Percentiles rank a stretch among this genome's conserved stretches.
phyloP scores from a whole-genome alignment of 139 green algal species.

The Tetradesmus lagerheimii region DNA sequence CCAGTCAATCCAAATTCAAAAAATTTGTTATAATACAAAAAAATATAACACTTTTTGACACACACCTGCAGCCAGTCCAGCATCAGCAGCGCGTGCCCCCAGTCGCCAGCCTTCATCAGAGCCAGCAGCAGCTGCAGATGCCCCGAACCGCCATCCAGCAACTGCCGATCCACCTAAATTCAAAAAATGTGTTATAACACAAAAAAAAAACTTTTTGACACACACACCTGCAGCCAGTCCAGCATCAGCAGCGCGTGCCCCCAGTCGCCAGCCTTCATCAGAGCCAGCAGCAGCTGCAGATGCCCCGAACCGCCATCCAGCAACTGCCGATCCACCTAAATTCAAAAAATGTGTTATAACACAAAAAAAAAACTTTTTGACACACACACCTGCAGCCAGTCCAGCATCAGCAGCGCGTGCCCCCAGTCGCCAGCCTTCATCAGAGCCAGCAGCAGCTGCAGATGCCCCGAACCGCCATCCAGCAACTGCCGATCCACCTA shows the following conservation, averaged over 20 bases:
- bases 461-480: constrained; percentile 58
- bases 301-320: constrained; percentile 58
- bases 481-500: constrained; percentile 43
- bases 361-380: too few relatives aligned
- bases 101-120: constrained; percentile 60
- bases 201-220: too few relatives aligned
- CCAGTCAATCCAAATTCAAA: constrained; percentile 13
- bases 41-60: not conserved
- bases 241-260: constrained; percentile 28
- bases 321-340: constrained; percentile 36
- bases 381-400: constrained; percentile 51
- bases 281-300: constrained; percentile 65
- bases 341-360: too few relatives aligned
- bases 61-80: not conserved
- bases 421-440: constrained; percentile 54
- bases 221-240: not conserved
- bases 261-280: constrained; percentile 61
- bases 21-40: too few relatives aligned
- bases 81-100: constrained; percentile 31
- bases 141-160: constrained; percentile 57
- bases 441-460: constrained; percentile 69
- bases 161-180: constrained; percentile 9
- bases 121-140: constrained; percentile 68
- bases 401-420: constrained; percentile 26
- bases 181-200: too few relatives aligned